phyloP scores from a whole-genome alignment of 371 early-diverging fungal genomes.

The Mucor saturninus region DNA sequence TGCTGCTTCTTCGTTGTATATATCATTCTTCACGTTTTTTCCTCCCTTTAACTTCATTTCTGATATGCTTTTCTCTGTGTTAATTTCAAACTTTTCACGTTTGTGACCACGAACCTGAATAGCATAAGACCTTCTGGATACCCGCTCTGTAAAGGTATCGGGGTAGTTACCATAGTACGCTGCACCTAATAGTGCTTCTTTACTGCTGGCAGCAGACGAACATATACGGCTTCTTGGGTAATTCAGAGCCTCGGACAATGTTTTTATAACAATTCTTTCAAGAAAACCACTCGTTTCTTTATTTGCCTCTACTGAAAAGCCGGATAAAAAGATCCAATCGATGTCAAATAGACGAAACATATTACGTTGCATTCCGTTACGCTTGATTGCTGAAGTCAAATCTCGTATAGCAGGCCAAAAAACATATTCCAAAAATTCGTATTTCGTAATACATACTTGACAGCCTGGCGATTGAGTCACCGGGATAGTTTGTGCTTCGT shows the following conservation, averaged over 20 bases:
- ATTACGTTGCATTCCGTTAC: constrained; percentile 3
- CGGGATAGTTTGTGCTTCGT: background rate
- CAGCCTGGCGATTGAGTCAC: constrained; percentile 2
- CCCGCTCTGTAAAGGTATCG: background rate
- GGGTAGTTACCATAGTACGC: background rate
- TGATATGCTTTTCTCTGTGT: background rate
- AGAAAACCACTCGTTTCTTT: too few relatives aligned
- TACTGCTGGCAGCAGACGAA: background rate
- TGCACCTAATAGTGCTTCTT: background rate
- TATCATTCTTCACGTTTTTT: constrained; percentile 1
- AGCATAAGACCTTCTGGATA: background rate
- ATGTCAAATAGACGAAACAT: constrained; percentile 3
- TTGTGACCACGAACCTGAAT: background rate
- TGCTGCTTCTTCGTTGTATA: background rate
- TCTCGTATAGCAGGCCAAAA: constrained; percentile 11
- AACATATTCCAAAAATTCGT: constrained; percentile 13
- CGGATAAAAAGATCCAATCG: constrained; percentile 1
- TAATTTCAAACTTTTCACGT: background rate
- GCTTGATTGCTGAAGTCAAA: background rate
- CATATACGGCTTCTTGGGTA: too few relatives aligned
- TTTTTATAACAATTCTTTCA: too few relatives aligned
- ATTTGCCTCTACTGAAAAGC: background rate
- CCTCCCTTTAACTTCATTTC: background rate
- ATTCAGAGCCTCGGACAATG: too few relatives aligned
- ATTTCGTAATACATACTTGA: background rate